Conservation (phyloP, 164 flowering plant genomes). For the Chimonanthus praecox region DNA sequence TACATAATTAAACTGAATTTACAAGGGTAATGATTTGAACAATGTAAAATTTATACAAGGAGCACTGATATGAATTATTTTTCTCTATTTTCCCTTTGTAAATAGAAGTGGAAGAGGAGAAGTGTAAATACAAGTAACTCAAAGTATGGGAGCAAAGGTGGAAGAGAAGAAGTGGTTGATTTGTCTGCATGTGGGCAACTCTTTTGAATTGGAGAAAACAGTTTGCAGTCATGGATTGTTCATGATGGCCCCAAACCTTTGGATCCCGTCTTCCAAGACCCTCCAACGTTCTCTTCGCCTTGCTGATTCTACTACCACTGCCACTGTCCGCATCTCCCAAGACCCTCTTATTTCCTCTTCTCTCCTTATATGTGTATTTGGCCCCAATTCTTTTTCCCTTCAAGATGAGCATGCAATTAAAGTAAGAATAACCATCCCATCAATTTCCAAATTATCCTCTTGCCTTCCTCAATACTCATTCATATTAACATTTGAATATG, state of each 20-base stretch:
- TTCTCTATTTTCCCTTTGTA: no score
- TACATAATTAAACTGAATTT: no score
- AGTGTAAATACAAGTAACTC: neutral
- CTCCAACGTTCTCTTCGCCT: conserved; percentile 38
- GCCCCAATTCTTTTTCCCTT: conserved; percentile 9
- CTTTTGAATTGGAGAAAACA: conserved; percentile 29
- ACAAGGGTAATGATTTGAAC: no score
- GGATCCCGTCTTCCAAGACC: conserved; percentile 31
- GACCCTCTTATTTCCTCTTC: conserved; percentile 7
- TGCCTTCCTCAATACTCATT: neutral
- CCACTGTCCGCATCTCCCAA: conserved; percentile 27
- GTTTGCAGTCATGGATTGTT: conserved; percentile 47
- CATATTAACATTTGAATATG: neutral
- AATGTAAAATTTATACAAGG: no score
- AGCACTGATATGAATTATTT: no score
- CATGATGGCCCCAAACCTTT: conserved; percentile 49
- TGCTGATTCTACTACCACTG: conserved; percentile 17
- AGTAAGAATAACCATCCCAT: conserved; percentile 11
- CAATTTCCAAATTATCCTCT: neutral
- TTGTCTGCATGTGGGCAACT: neutral
- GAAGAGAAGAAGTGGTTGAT: neutral
- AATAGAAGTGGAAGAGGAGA: no score
- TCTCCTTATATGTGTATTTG: conserved; percentile 18
- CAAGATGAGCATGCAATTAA: conserved; percentile 17
- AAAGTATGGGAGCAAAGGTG: neutral